A percentile compares a stretch with the other conserved stretches of the same genome.
Conservation (phyloP, 805 yeast genomes). For the Wickerhamomyces queroliae region DNA sequence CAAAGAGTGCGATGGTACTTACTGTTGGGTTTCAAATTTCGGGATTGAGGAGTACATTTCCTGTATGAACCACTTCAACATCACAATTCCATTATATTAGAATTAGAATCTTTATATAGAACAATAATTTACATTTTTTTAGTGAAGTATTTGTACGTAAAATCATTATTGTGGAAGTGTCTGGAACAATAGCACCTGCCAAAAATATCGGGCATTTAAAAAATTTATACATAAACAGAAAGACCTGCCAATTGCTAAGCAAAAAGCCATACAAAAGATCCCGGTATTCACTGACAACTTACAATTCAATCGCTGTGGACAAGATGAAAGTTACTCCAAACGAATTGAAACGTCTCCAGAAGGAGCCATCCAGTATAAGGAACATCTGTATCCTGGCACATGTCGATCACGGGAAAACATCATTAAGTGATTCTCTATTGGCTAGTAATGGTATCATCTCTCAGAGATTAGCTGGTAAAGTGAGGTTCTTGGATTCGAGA, state of each 20-base stretch:
- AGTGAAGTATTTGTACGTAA: no score
- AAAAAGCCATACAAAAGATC: background rate
- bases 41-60: background rate
- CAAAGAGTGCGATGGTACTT: slow-evolving; percentile 13
- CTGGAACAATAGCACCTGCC: no score
- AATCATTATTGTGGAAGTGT: no score
- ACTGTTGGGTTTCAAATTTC: background rate
- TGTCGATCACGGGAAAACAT: slow-evolving; percentile 98
- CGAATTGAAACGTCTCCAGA: slow-evolving; percentile 61
- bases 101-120: no score
- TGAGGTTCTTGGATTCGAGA: slow-evolving; percentile 86
- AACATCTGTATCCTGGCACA: slow-evolving; percentile 96
- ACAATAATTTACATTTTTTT: no score
- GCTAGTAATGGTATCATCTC: slow-evolving; percentile 97
- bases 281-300: background rate
- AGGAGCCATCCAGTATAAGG: slow-evolving; percentile 63
- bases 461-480: slow-evolving; percentile 91
- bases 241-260: no score
- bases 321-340: slow-evolving; percentile 57
- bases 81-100: background rate
- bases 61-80: background rate
- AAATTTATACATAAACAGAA: no score
- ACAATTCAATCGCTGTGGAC: slow-evolving; percentile 4
- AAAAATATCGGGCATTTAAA: no score
- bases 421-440: slow-evolving; percentile 82